A percentile compares a stretch with the other conserved stretches of the same genome.
phyloP scores from a whole-genome alignment of 768 basidiomycete species.

The Auricularia heimuer region DNA sequence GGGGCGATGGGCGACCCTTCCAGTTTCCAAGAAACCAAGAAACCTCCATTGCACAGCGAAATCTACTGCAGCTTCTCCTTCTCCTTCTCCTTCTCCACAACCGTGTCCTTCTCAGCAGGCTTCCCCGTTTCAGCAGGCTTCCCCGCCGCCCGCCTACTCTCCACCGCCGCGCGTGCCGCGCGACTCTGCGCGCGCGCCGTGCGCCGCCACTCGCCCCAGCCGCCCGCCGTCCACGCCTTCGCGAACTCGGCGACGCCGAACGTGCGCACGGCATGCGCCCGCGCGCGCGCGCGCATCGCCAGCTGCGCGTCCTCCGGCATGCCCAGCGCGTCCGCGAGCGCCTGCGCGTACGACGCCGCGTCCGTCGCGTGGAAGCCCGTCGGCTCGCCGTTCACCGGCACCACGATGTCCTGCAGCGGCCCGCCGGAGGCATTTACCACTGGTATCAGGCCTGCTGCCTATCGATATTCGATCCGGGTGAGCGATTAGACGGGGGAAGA shows the following conservation, averaged over 20 bases:
- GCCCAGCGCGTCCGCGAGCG: constrained; percentile 52
- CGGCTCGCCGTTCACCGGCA: constrained; percentile 58
- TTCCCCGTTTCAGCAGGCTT: too few species aligned
- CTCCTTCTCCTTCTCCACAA: background rate
- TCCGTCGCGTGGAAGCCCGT: constrained; percentile 83
- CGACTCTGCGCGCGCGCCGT: background rate
- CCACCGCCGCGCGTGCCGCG: background rate
- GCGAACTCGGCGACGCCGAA: constrained; percentile 77
- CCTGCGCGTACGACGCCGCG: constrained; percentile 53
- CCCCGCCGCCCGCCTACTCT: background rate
- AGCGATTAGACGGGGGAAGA: constrained; percentile 8
- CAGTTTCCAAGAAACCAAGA: too few species aligned
- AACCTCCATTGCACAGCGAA: too few species aligned
- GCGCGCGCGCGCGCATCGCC: constrained; percentile 58
- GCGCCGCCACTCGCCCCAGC: background rate
- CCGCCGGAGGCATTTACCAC: constrained; percentile 91
- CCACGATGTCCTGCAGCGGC: constrained; percentile 82
- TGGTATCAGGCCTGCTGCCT: constrained; percentile 93
- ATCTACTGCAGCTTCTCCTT: too few species aligned
- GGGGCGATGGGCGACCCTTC: too few species aligned
- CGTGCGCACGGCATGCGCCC: constrained; percentile 57
- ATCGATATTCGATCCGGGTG: constrained; percentile 9
- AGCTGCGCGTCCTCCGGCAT: constrained; percentile 44
- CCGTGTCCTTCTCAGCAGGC: background rate
- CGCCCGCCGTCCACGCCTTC: constrained; percentile 44